Conservation (phyloP, 2,329 filamentous ascomycete species). For the Neofusicoccum laricinum region DNA sequence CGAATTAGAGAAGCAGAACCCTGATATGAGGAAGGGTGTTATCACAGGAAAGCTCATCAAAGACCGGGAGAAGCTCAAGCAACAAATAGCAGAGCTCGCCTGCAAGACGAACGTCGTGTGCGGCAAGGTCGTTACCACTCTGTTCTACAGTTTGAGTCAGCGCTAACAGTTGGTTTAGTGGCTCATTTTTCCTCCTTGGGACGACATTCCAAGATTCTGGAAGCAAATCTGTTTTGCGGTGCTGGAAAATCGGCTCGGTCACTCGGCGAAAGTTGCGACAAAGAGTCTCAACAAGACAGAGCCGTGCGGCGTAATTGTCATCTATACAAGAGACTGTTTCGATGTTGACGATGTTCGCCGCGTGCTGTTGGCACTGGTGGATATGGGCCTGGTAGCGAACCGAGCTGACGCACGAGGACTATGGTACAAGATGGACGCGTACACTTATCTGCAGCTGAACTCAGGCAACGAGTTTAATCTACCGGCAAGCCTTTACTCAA, state of each 20-base stretch:
- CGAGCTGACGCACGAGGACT: conserved; percentile 46
- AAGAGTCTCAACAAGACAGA: conserved; percentile 34
- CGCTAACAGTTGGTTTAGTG: conserved; percentile 49
- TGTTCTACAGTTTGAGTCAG: neutral
- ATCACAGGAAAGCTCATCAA: conserved; percentile 40
- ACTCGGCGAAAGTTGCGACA: conserved; percentile 70
- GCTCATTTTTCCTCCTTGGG: conserved; percentile 65
- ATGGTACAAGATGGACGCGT: conserved; percentile 75
- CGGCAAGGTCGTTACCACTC: conserved; percentile 59
- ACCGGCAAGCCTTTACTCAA: conserved; percentile 43
- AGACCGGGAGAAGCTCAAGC: conserved; percentile 44
- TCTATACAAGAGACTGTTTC: conserved; percentile 75
- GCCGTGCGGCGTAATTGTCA: conserved; percentile 62
- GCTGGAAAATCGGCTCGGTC: conserved; percentile 66
- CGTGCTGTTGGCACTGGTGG: conserved; percentile 61
- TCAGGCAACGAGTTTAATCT: conserved; percentile 40
- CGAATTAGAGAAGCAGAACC: conserved; percentile 51
- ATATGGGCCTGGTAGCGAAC: conserved; percentile 56
- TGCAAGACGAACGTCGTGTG: conserved; percentile 55
- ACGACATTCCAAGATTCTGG: conserved; percentile 64
- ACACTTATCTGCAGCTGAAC: conserved; percentile 43
- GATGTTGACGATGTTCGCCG: conserved; percentile 66
- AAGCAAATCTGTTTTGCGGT: conserved; percentile 64
- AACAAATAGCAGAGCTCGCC: conserved; percentile 61
- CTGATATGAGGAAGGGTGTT: conserved; percentile 43